Evolutionary conservation across 768 basidiomycete species (phyloP).

Genomic region (Hypholoma fasciculare): DNA sequence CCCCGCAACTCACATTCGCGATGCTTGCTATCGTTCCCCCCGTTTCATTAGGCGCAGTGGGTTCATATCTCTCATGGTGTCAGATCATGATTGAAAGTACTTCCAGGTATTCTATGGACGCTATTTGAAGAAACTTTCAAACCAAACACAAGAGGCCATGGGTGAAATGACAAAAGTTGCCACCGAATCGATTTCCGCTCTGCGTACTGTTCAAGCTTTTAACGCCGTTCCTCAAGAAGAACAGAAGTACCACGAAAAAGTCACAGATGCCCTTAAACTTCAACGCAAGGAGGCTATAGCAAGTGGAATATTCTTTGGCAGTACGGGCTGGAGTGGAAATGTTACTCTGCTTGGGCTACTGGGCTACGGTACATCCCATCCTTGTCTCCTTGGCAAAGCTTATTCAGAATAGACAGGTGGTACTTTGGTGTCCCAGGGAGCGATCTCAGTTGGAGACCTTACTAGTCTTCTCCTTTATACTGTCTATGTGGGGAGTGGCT

Average conservation of each 20-base stretch:
- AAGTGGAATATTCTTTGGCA: constrained; percentile 90
- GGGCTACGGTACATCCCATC: constrained; percentile 69
- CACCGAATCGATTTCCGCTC: constrained; percentile 84
- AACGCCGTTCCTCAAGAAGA: constrained; percentile 83
- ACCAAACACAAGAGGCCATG: constrained; percentile 90
- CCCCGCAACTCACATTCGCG: constrained; percentile 81
- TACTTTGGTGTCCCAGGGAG: constrained; percentile 83
- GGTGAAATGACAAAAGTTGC: constrained; percentile 96
- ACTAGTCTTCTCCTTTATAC: constrained; percentile 91
- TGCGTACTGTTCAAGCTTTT: constrained; percentile 89
- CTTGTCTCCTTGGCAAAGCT: neutral
- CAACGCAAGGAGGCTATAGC: constrained; percentile 88
- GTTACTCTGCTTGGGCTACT: constrained; percentile 85
- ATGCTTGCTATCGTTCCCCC: constrained; percentile 95
- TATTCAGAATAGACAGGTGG: constrained; percentile 56
- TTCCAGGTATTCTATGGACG: constrained; percentile 90
- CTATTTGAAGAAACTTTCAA: constrained; percentile 89
- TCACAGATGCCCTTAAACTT: constrained; percentile 67
- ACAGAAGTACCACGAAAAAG: constrained; percentile 67
- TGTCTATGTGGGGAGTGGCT: constrained; percentile 80
- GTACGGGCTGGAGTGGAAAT: constrained; percentile 92
- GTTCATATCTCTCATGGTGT: constrained; percentile 17
- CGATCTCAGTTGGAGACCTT: constrained; percentile 89
- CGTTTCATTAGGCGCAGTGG: constrained; percentile 80
- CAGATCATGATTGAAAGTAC: constrained; percentile 1